Percentiles rank a stretch among this genome's conserved stretches.
Conservation (phyloP, 73 alveolate species). For the Uronychia binucleata region DNA sequence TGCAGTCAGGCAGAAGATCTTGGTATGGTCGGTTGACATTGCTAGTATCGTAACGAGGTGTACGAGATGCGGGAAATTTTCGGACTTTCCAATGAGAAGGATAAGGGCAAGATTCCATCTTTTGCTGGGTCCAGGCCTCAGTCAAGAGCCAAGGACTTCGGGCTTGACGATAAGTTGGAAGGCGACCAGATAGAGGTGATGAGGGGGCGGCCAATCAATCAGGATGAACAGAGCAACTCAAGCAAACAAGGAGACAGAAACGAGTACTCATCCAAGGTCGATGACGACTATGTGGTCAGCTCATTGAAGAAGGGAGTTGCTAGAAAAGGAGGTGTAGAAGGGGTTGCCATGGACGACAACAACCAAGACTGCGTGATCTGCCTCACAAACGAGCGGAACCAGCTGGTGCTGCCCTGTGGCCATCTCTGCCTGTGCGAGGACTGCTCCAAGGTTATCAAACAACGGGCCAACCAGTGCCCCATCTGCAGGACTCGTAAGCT, state of each 20-base stretch:
- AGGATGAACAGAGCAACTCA: not conserved
- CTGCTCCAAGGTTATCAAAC: conserved; percentile 9
- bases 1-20: not conserved
- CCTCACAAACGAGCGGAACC: conserved; percentile 5
- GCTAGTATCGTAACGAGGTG: conserved; percentile 6
- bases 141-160: not conserved
- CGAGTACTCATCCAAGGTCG: not conserved
- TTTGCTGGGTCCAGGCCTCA: not conserved
- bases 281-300: not conserved
- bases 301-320: not conserved
- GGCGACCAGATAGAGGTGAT: not conserved
- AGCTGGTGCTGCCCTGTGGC: conserved; percentile 15
- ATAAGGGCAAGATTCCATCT: not conserved
- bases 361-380: conserved; percentile 16
- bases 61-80: conserved; percentile 22
- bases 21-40: not conserved
- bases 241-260: not conserved
- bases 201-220: not conserved
- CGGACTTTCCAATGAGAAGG: conserved; percentile 10
- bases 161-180: not conserved
- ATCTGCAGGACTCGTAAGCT: conserved; percentile 6
- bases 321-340: not conserved
- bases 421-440: conserved; percentile 28
- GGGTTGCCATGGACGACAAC: not conserved
- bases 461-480: conserved; percentile 12